Conservation (phyloP, 2,329 filamentous ascomycete species). For the Didymella lethalis region DNA sequence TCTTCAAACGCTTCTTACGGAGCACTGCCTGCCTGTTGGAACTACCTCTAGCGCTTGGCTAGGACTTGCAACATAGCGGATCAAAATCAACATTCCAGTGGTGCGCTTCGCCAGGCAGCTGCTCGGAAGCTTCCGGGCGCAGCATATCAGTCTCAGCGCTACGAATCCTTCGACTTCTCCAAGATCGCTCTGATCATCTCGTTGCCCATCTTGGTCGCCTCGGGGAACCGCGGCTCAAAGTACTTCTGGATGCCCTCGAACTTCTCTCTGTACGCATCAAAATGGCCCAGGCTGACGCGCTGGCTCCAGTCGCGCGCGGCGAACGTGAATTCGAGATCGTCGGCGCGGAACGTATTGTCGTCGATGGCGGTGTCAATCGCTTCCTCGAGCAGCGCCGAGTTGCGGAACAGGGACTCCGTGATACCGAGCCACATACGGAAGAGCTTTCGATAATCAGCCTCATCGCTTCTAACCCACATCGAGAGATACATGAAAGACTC, state of each 20-base stretch:
- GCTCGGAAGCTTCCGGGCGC: no score
- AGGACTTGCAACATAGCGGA: no score
- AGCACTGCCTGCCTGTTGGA: no score
- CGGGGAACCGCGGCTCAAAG: slow-evolving; percentile 88
- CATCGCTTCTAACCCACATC: neutral
- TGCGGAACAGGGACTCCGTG: slow-evolving; percentile 94
- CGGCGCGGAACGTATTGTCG: slow-evolving; percentile 90
- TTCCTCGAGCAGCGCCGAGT: slow-evolving; percentile 79
- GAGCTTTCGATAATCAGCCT: slow-evolving; percentile 54
- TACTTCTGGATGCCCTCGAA: slow-evolving; percentile 91
- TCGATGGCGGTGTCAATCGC: slow-evolving; percentile 85
- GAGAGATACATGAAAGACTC: slow-evolving; percentile 41
- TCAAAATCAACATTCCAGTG: no score
- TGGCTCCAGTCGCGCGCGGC: slow-evolving; percentile 96
- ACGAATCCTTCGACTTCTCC: slow-evolving; percentile 67
- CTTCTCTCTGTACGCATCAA: slow-evolving; percentile 89
- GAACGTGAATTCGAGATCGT: slow-evolving; percentile 97
- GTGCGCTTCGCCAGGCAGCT: no score
- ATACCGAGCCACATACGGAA: slow-evolving; percentile 97
- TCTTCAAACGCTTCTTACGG: no score
- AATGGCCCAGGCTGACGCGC: slow-evolving; percentile 88
- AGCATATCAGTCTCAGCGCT: neutral
- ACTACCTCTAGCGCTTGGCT: no score
- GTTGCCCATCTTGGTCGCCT: slow-evolving; percentile 87
- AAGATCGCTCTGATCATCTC: slow-evolving; percentile 97